A percentile compares a stretch with the other conserved stretches of the same genome.
Evolutionary conservation across 148 eudicot genomes (phyloP).

Genomic region (Camellia lanceoleosa): DNA sequence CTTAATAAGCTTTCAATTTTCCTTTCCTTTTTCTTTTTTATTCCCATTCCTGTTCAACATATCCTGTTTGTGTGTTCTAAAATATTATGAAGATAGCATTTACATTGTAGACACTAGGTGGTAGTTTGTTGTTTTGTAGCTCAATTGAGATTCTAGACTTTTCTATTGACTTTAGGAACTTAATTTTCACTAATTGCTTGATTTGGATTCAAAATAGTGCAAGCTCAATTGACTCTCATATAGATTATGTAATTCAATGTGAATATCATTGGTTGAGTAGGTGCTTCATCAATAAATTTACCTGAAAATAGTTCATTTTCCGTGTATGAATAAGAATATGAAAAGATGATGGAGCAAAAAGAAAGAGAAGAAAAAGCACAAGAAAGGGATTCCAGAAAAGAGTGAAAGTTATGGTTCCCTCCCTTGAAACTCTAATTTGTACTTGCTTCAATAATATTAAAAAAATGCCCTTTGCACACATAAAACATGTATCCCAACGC

Average conservation of each 20-base stretch:
- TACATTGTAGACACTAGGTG: not conserved
- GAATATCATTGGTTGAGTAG: not conserved
- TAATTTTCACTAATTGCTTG: not conserved
- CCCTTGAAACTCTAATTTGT: no score
- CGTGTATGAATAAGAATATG: no score
- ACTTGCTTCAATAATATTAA: no score
- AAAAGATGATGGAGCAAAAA: no score
- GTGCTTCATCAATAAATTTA: not conserved
- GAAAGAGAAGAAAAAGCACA: not conserved
- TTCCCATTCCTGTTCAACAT: not conserved
- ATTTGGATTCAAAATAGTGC: not conserved
- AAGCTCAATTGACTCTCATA: not conserved
- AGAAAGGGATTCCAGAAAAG: no score
- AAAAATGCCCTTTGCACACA: no score
- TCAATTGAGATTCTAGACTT: not conserved
- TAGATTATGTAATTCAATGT: not conserved
- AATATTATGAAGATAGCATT: not conserved
- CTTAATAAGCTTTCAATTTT: slow-evolving; percentile 9
- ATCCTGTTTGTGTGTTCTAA: not conserved
- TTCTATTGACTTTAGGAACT: slow-evolving; percentile 3
- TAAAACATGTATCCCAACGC: no score
- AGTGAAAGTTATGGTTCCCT: no score
- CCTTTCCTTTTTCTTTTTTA: slow-evolving; percentile 1
- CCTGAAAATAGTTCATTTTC: not conserved
- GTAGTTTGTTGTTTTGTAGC: slow-evolving; percentile 5